phyloP scores from a whole-genome alignment of 345 rosid genomes.

The Lepidium sativum region DNA sequence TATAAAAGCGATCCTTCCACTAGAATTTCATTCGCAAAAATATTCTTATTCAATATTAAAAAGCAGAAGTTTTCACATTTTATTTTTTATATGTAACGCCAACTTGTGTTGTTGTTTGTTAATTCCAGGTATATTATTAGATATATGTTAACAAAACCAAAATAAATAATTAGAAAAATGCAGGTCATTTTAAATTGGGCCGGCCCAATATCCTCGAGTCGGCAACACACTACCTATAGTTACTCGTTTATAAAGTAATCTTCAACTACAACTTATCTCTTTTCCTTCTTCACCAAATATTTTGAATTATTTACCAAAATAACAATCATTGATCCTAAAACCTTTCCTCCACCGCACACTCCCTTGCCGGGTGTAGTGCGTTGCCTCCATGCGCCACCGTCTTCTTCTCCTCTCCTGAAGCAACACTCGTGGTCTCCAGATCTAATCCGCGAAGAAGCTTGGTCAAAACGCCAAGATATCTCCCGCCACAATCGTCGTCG shows the following conservation, averaged over 20 bases:
- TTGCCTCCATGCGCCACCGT: conserved; percentile 17
- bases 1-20: too few species aligned
- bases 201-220: conserved; percentile 18
- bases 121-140: background rate
- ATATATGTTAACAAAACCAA: background rate
- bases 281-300: background rate
- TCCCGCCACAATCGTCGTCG: conserved; percentile 26
- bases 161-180: background rate
- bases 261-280: background rate
- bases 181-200: conserved; percentile 16
- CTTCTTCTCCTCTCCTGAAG: conserved; percentile 42
- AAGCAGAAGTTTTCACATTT: too few species aligned
- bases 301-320: conserved; percentile 1
- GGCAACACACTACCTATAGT: background rate
- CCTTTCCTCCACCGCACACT: conserved; percentile 34
- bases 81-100: background rate
- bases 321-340: conserved; percentile 42
- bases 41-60: too few species aligned
- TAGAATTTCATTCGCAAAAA: too few species aligned
- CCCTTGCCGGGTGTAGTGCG: conserved; percentile 31
- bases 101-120: conserved; percentile 1
- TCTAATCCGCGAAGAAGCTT: conserved; percentile 69
- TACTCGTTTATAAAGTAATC: background rate
- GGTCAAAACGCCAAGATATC: conserved; percentile 64
- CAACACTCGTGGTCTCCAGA: conserved; percentile 94